A percentile compares a stretch with the other conserved stretches of the same genome.
phyloP scores from a whole-genome alignment of 2,329 filamentous ascomycete genomes.

The Clarireedia monteithiana region DNA sequence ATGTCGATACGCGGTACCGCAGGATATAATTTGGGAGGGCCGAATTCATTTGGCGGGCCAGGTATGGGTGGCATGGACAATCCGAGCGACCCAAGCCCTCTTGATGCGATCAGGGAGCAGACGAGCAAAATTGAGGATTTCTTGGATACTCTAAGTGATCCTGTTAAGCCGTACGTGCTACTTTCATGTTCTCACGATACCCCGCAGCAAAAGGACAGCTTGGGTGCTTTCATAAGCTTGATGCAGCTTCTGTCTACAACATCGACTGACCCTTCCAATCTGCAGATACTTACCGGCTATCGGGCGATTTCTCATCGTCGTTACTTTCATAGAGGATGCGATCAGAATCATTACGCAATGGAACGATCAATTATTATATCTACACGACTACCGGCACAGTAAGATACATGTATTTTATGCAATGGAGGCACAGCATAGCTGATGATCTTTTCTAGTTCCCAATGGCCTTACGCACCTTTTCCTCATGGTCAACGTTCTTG shows the following conservation, averaged over 20 bases:
- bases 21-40: slow-evolving; percentile 33
- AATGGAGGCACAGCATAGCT: slow-evolving; percentile 7
- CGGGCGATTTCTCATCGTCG: slow-evolving; percentile 94
- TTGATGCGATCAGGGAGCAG: slow-evolving; percentile 86
- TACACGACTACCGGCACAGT: slow-evolving; percentile 91
- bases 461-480: slow-evolving; percentile 85
- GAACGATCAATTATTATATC: slow-evolving; percentile 87
- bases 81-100: slow-evolving; percentile 32
- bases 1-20: slow-evolving; percentile 52
- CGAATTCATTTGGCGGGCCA: slow-evolving; percentile 30
- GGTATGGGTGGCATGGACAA: slow-evolving; percentile 24
- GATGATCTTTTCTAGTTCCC: slow-evolving; percentile 54
- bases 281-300: slow-evolving; percentile 84
- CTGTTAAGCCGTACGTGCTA: slow-evolving; percentile 79
- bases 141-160: slow-evolving; percentile 79
- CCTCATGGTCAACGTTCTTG: slow-evolving; percentile 80
- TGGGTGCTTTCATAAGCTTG: background rate
- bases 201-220: slow-evolving; percentile 8
- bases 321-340: slow-evolving; percentile 96
- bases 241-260: background rate
- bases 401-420: slow-evolving; percentile 27
- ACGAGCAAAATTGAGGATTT: slow-evolving; percentile 98
- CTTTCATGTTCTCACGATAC: slow-evolving; percentile 4
- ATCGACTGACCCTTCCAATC: slow-evolving; percentile 15
- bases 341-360: slow-evolving; percentile 96